Evolutionary conservation across 2,329 filamentous ascomycete species (phyloP).

Genomic region (Trichoderma asperellum): DNA sequence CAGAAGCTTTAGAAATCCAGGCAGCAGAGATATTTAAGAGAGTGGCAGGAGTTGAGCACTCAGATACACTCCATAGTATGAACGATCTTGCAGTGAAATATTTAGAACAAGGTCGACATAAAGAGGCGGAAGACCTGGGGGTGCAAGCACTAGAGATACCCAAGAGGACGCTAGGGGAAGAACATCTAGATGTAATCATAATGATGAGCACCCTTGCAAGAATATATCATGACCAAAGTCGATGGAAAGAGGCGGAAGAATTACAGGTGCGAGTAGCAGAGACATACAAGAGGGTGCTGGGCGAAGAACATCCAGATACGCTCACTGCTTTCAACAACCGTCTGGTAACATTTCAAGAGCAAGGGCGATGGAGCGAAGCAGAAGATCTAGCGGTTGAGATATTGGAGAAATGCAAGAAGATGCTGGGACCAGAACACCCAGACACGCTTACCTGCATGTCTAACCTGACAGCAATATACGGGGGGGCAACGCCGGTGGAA

Average conservation of each 20-base stretch:
- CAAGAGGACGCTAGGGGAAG: background rate
- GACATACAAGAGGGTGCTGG: background rate
- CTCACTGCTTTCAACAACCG: background rate
- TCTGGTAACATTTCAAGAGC: background rate
- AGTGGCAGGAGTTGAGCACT: background rate
- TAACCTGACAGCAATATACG: background rate
- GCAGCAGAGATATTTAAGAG: background rate
- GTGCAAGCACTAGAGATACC: background rate
- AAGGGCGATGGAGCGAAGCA: background rate
- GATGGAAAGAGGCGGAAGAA: background rate
- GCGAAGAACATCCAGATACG: background rate
- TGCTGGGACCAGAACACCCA: background rate
- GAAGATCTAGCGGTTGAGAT: background rate
- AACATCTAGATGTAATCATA: background rate
- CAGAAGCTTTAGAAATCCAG: background rate
- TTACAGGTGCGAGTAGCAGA: background rate
- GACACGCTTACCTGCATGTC: background rate
- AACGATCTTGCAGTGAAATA: background rate
- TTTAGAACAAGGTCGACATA: background rate
- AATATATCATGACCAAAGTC: background rate
- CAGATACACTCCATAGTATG: background rate
- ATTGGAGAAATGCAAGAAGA: background rate
- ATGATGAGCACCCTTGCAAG: background rate
- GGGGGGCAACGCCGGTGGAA: constrained; percentile 18
- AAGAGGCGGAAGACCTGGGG: background rate